Evolutionary conservation across 2,329 filamentous ascomycete genomes (phyloP).

Genomic region (Bimuria novae-zelandiae): DNA sequence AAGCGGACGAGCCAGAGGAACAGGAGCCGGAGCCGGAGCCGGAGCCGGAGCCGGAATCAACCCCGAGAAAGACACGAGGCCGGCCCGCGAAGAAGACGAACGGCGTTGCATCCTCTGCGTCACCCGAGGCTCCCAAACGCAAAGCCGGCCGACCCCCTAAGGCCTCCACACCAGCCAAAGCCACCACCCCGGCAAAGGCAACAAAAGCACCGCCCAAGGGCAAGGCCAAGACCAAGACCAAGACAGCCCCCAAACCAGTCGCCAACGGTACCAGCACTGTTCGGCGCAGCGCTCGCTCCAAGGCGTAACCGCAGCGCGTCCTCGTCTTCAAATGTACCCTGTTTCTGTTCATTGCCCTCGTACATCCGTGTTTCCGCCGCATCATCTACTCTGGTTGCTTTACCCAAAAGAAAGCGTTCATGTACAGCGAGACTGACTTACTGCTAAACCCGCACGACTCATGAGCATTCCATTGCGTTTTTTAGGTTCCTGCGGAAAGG

Average conservation of each 20-base stretch:
- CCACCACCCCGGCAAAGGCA: background rate
- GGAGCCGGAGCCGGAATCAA: conserved; percentile 11
- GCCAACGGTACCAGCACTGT: background rate
- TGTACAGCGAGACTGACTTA: background rate
- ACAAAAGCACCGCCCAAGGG: background rate
- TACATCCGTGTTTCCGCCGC: background rate
- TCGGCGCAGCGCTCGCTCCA: background rate
- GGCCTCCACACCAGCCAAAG: background rate
- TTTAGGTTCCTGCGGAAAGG: background rate
- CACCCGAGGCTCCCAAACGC: conserved; percentile 17
- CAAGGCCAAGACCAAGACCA: background rate
- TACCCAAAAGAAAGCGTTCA: background rate
- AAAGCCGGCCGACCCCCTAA: background rate
- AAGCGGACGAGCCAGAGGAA: too few species aligned
- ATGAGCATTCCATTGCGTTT: background rate
- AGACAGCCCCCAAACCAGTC: background rate
- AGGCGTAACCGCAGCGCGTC: background rate
- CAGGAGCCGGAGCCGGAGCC: conserved; percentile 14
- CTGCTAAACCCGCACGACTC: background rate
- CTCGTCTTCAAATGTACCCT: background rate
- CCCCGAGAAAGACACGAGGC: conserved; percentile 6
- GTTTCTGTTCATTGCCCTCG: background rate
- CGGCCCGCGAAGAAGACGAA: conserved; percentile 17
- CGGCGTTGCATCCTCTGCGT: conserved; percentile 17
- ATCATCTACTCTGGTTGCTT: background rate